Conservation (phyloP, 192 early-diverging fungal genomes). For the Coemansia sp. region DNA sequence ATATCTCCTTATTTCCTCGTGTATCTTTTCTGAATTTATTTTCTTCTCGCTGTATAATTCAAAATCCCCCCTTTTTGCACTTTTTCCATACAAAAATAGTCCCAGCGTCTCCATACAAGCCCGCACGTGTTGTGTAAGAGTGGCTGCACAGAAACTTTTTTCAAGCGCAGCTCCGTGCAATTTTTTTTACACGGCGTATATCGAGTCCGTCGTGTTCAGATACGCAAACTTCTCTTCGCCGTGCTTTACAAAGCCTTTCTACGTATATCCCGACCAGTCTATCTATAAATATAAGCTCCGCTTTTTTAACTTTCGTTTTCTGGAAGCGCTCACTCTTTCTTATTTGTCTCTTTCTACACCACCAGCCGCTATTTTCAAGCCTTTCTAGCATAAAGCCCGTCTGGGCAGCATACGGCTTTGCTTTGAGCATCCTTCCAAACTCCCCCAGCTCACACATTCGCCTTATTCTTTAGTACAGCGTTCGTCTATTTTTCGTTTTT, state of each 20-base stretch:
- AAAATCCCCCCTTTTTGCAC: background rate
- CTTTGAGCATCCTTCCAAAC: background rate
- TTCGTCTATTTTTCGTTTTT: background rate
- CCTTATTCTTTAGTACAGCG: background rate
- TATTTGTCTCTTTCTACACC: background rate
- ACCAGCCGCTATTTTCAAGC: background rate
- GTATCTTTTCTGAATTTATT: conserved; percentile 6
- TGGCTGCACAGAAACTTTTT: conserved; percentile 2
- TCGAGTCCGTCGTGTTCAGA: background rate
- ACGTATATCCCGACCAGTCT: too few relatives aligned
- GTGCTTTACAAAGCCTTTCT: too few relatives aligned
- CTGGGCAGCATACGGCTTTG: background rate
- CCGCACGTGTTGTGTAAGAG: conserved; percentile 2
- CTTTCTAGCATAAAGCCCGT: conserved; percentile 1
- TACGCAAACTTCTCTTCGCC: background rate
- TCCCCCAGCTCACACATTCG: background rate
- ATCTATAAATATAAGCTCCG: background rate
- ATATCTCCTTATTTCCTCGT: conserved; percentile 8
- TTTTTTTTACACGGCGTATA: background rate
- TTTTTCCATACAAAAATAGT: conserved; percentile 1
- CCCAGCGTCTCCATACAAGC: background rate
- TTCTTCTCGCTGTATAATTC: background rate
- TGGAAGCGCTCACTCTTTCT: background rate
- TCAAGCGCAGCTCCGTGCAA: background rate
- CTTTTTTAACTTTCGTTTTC: background rate